These are phyloP conservation scores for Sapria himalayana DNA, from an alignment of 345 rosid species.

Conservation along the genomic window DNA sequence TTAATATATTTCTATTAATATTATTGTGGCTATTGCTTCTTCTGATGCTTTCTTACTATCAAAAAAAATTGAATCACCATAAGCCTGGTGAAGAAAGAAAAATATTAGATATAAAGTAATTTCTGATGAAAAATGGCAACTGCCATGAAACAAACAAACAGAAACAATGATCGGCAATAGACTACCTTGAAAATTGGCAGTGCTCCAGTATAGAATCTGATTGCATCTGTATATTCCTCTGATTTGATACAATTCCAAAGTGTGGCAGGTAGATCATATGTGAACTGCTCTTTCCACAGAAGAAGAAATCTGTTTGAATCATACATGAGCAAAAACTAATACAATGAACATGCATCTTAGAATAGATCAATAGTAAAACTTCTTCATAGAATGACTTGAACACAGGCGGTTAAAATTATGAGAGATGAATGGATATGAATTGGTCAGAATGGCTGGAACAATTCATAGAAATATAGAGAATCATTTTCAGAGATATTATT, in stretches of 20 bases:
- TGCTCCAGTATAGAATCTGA: constrained; percentile 84
- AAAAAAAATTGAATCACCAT: constrained; percentile 89
- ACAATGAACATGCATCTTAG: too few relatives aligned
- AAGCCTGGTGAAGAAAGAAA: constrained; percentile 34
- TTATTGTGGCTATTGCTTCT: constrained; percentile 57
- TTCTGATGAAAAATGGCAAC: constrained; percentile 4
- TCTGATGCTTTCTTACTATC: constrained; percentile 94
- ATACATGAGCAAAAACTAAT: constrained; percentile 10
- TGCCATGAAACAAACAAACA: neutral
- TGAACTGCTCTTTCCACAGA: constrained; percentile 75
- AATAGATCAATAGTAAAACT: too few relatives aligned
- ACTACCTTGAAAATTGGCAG: constrained; percentile 91
- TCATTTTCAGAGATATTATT: too few relatives aligned
- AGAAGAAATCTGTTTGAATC: constrained; percentile 21
- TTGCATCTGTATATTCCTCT: constrained; percentile 91
- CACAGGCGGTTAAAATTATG: too few relatives aligned
- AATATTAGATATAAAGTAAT: too few relatives aligned
- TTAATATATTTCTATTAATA: too few relatives aligned
- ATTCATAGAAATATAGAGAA: too few relatives aligned
- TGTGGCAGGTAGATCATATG: constrained; percentile 91
- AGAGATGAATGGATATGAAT: too few relatives aligned
- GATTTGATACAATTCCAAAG: constrained; percentile 84
- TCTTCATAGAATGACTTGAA: too few relatives aligned
- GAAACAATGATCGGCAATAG: constrained; percentile 1
- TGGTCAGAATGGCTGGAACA: too few relatives aligned